Base-by-base conservation (phyloP, 495 filamentous ascomycete species). In the Penicillium robsamsonii region DNA sequence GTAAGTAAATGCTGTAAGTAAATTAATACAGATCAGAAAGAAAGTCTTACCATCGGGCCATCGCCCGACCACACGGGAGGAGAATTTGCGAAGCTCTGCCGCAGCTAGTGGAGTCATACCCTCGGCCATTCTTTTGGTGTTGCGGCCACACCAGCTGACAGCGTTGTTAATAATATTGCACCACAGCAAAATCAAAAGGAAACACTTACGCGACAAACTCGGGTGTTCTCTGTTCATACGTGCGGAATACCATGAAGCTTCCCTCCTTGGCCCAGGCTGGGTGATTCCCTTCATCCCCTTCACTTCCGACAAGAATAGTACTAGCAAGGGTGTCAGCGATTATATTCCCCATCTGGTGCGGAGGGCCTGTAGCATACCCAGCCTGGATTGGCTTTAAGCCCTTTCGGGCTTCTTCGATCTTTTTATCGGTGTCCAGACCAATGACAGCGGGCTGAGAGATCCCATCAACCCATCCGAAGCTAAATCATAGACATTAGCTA, bases 201-300 rank as follows among this genome's bases (percentile, higher is more conserved):
- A 1, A 45, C 10, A 46, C 38, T 18, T 41, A 41, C 38, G n/a
- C 15, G 6, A 30, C 11, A 10, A 50, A 50, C 20, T 50, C 47
- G 22, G 47, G 47, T 8, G 12, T n/a, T 27, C 17, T 24, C 47
- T 50, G 47, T 27, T 50, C 47, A 6, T 50, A 50, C 8, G 20
- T 50, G 18, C 47, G 47, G 47, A 50, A 50, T 1, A 50, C 47
- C 47, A 50, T 50, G 47, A 50, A 50, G 47, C 47, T 50, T 12
- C 47, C 47, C 5, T 50, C 47, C 3, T 50, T 50, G 47, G 47
- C 47, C 47, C 47, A 50, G 4, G 17, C 33, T 6, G 47, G 47
- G 20, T 50, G 22, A 10, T 50, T 50, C 2, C 22, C 8, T 27
- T 50, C 1, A 50, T 50, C 20, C 4, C 46, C 46, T 33, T 48